Conservation (phyloP, 1,284 basidiomycete genomes). For the Blastosporella zonata region DNA sequence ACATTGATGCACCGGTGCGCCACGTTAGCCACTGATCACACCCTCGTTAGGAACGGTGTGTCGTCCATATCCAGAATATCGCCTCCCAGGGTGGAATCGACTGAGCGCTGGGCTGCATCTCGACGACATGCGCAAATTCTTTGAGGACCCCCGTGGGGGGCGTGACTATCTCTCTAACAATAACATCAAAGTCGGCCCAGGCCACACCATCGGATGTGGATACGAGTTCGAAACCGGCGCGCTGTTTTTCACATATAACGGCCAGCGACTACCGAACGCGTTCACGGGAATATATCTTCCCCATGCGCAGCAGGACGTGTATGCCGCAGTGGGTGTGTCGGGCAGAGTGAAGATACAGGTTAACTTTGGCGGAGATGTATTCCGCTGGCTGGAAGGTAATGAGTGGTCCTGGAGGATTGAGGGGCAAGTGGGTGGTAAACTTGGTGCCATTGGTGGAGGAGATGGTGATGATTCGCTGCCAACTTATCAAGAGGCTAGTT, state of each 20-base stretch:
- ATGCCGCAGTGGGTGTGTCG: constrained; percentile 60
- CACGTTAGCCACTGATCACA: not conserved
- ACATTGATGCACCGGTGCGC: constrained; percentile 8
- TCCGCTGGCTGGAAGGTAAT: constrained; percentile 61
- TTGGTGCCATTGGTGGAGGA: constrained; percentile 22
- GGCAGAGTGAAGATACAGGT: constrained; percentile 54
- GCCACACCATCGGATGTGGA: constrained; percentile 61
- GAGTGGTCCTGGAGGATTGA: constrained; percentile 60
- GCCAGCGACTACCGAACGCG: constrained; percentile 51
- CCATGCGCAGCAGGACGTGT: constrained; percentile 50
- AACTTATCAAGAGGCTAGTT: constrained; percentile 16
- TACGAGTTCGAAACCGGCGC: constrained; percentile 50
- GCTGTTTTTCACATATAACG: constrained; percentile 69
- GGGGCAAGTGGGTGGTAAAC: constrained; percentile 46
- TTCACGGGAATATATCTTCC: constrained; percentile 60
- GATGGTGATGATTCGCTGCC: constrained; percentile 18
- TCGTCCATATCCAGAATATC: constrained; percentile 59
- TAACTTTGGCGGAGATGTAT: constrained; percentile 59
- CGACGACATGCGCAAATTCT: constrained; percentile 71
- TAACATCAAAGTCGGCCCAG: constrained; percentile 30
- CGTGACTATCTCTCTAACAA: constrained; percentile 45
- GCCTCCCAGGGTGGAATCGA: constrained; percentile 72
- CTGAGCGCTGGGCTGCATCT: constrained; percentile 63
- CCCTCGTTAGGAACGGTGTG: constrained; percentile 55
- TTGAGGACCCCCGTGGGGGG: constrained; percentile 63